phyloP scores from a whole-genome alignment of 2,329 filamentous ascomycete genomes.

The Cladosporium sp. region DNA sequence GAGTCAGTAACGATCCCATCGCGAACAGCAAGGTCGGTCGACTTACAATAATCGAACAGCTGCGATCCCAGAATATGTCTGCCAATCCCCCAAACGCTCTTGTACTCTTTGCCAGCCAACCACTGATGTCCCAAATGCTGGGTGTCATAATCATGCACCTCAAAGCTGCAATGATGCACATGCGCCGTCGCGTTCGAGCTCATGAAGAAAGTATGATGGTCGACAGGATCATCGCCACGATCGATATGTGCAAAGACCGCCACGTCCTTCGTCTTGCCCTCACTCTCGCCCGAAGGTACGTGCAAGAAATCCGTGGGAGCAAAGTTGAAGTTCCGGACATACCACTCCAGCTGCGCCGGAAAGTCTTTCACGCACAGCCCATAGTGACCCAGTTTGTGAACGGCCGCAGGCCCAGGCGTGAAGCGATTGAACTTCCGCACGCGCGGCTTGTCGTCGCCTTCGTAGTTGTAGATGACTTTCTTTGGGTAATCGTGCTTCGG shows the following conservation, averaged over 20 bases:
- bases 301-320: constrained; percentile 42
- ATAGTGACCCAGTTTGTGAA: constrained; percentile 50
- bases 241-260: constrained; percentile 52
- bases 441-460: constrained; percentile 34
- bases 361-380: constrained; percentile 38
- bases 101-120: constrained; percentile 59
- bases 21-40: no score
- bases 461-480: constrained; percentile 35
- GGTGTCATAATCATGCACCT: constrained; percentile 68
- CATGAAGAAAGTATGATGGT: constrained; percentile 57
- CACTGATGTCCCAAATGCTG: constrained; percentile 68
- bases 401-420: constrained; percentile 45
- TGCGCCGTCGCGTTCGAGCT: constrained; percentile 38
- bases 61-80: constrained; percentile 66
- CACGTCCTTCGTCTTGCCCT: constrained; percentile 21
- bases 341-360: constrained; percentile 27
- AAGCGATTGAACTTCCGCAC: constrained; percentile 39
- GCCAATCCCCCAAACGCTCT: constrained; percentile 66
- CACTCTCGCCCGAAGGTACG: constrained; percentile 15
- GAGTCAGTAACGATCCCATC: no score
- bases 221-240: constrained; percentile 44
- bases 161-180: constrained; percentile 66
- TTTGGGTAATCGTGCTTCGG: constrained; percentile 22
- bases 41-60: constrained; percentile 59
- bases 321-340: constrained; percentile 46